Evolutionary conservation across 768 basidiomycete genomes (phyloP).

Genomic region (Suillus discolor): DNA sequence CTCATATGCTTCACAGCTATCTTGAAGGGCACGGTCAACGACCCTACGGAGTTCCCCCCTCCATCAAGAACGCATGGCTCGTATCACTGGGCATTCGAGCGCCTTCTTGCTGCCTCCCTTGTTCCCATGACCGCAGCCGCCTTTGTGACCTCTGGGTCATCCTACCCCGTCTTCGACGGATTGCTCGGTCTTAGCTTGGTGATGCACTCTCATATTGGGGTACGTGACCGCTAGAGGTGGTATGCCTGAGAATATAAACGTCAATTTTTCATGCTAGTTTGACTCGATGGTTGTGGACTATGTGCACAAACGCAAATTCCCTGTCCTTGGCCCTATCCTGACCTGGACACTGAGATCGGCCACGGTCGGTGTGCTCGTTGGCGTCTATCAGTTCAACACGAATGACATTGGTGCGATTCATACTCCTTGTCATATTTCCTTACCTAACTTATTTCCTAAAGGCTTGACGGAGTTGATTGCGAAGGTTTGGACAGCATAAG

Average conservation of each 20-base stretch:
- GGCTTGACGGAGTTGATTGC: constrained; percentile 86
- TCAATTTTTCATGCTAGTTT: constrained; percentile 50
- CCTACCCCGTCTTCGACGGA: constrained; percentile 88
- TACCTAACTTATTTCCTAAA: constrained; percentile 27
- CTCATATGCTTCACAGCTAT: constrained; percentile 53
- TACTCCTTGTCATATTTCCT: constrained; percentile 5
- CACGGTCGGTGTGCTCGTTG: constrained; percentile 82
- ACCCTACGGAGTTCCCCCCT: constrained; percentile 87
- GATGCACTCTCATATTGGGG: constrained; percentile 96
- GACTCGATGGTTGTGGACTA: constrained; percentile 84
- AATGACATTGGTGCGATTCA: constrained; percentile 86
- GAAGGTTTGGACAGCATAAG: constrained; percentile 79
- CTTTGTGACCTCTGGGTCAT: constrained; percentile 73
- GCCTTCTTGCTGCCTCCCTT: constrained; percentile 83
- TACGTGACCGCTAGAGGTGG: constrained; percentile 38
- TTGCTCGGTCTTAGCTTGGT: constrained; percentile 85
- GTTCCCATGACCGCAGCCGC: constrained; percentile 89
- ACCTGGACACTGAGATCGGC: constrained; percentile 79
- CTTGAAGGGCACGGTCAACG: constrained; percentile 91
- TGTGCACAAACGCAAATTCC: constrained; percentile 91
- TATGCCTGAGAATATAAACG: background rate
- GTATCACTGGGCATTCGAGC: constrained; percentile 93
- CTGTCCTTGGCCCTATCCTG: constrained; percentile 63
- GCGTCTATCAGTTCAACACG: constrained; percentile 98
- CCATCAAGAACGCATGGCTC: constrained; percentile 85